Percentiles rank a stretch among this genome's conserved stretches.
Conservation (phyloP, 2,329 filamentous ascomycete genomes). For the Aureobasidium leucospermi region DNA sequence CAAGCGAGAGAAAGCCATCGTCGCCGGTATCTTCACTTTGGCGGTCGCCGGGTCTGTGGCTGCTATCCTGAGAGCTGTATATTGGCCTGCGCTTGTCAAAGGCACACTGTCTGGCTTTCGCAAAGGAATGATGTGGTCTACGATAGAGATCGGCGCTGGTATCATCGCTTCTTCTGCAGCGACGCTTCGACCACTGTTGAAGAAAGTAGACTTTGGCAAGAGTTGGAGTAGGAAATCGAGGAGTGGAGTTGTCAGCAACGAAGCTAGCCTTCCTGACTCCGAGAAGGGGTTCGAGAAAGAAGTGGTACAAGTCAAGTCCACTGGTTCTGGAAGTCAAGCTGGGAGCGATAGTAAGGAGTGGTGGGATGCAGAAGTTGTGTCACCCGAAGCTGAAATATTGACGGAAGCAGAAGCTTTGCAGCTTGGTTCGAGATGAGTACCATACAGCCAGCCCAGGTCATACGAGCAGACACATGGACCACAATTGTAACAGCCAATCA, state of each 20-base stretch:
- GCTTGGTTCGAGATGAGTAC: no score
- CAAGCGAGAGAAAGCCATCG: constrained; percentile 32
- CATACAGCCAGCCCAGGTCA: no score
- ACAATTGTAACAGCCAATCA: no score
- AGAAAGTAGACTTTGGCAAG: neutral
- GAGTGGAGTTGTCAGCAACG: neutral
- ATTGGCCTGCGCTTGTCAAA: constrained; percentile 20
- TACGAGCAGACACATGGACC: no score
- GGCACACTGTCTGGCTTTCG: constrained; percentile 19
- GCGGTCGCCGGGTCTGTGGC: constrained; percentile 15
- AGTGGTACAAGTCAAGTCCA: no score
- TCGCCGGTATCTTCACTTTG: constrained; percentile 33
- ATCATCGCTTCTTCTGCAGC: constrained; percentile 26
- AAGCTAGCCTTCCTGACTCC: no score
- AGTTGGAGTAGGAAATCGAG: neutral
- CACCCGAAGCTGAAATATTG: no score
- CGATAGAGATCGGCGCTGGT: constrained; percentile 27
- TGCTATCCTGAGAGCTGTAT: constrained; percentile 18
- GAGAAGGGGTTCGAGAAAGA: no score
- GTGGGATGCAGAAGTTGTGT: no score
- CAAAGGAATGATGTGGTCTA: constrained; percentile 22
- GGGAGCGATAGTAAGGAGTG: no score
- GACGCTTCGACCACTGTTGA: constrained; percentile 27
- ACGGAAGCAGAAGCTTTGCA: no score
- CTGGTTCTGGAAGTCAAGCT: no score